Conservation (phyloP, 441 rosid species). For the Adansonia grandidieri region DNA sequence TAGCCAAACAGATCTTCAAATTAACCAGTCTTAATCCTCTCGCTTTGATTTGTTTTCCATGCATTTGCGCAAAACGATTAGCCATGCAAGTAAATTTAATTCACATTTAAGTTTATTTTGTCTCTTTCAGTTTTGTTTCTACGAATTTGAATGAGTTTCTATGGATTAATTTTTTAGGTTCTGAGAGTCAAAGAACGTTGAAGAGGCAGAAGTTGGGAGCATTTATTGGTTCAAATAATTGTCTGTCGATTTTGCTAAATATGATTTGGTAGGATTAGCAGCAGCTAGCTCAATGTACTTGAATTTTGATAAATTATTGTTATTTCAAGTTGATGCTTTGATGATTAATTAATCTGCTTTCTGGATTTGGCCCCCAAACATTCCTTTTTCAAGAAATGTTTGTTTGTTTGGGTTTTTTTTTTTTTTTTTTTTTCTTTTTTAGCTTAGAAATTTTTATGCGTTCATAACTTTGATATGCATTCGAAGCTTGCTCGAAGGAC, state of each 20-base stretch:
- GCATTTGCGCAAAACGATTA: background rate
- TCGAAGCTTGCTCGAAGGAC: background rate
- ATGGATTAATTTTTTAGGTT: background rate
- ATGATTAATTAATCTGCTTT: background rate
- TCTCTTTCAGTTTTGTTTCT: background rate
- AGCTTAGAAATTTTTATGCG: background rate
- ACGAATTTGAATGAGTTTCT: background rate
- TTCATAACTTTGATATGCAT: background rate
- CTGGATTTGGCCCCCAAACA: background rate
- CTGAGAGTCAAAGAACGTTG: slow-evolving; percentile 8
- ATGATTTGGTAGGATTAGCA: slow-evolving; percentile 1
- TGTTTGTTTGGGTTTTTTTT: background rate
- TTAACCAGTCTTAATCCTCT: background rate
- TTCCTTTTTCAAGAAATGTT: background rate
- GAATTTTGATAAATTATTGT: background rate
- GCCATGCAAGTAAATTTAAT: slow-evolving; percentile 12
- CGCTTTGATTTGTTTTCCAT: background rate
- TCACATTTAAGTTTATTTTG: background rate
- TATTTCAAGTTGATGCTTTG: background rate
- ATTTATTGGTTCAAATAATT: slow-evolving; percentile 16
- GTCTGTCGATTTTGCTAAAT: background rate
- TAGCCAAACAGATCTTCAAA: slow-evolving; percentile 29
- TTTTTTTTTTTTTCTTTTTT: background rate
- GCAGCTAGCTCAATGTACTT: background rate
- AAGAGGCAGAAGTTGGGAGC: slow-evolving; percentile 12